Evolutionary conservation across 1,284 basidiomycete species (phyloP), one percentile per base, ranked within the genome.

Genomic region (Inonotus obliquus): DNA sequence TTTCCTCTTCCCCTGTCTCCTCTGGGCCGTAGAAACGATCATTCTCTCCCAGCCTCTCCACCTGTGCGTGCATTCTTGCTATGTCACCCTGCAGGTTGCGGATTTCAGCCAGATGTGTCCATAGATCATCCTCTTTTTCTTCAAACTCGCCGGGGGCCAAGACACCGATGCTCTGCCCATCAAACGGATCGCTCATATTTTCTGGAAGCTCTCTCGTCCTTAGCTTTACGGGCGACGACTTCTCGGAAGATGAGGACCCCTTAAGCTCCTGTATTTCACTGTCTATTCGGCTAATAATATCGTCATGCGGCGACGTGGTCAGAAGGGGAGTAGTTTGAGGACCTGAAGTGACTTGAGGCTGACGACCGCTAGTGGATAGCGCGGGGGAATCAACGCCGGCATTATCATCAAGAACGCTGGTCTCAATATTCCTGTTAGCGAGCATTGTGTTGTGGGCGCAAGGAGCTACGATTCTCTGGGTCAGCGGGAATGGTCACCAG

Each of bases 11-110:
- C 49, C 39, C 35, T 10, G 61, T 37, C 44, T 61, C 52, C 35
- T 51, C 59, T 27, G 37, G 29, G 5, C 53, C 25, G 29, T 55
- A 35, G 41, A 65, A 27, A 67, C 67, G 63, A 68, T 74, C 54
- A 67, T 65, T 13, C 60, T 62, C 63, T 45, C 83, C 82, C 38
- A 86, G 77, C 41, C 80, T 80, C 70, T 91, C 89, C 86, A 91
- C 87, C 44, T 85, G 81, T 19, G 85, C 73, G 69, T 91, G 89
- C 79, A 88, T 81, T 63, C 74, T 76, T 4, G 89, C 85, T 39
- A 91, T 82, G 65, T 87, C 82, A 59, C 80, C 83, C 70, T 91
- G 88, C 29, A 91, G 72, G 51, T 85, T 83, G 64, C 88, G 71
- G 21, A 91, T 84, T 53, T 77, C 78, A 17, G 82, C 81, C 13